Conservation (phyloP, 164 flowering plant genomes). For the Dillenia turbinata region DNA sequence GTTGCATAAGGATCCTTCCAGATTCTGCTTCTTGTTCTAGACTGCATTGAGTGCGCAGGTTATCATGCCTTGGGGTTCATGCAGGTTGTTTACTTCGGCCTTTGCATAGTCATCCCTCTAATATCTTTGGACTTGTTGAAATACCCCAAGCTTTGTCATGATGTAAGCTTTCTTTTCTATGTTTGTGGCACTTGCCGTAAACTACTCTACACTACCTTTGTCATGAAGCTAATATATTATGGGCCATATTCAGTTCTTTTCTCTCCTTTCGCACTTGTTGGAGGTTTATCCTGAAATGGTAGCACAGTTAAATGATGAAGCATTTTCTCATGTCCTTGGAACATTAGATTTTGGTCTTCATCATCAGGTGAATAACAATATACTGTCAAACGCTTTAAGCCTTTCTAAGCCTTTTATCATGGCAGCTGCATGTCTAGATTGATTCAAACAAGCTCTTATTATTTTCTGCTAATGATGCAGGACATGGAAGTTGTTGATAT, state of each 20-base stretch:
- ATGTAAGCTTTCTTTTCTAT: slow-evolving; percentile 45
- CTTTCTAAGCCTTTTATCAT: too few species aligned
- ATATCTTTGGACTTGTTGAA: slow-evolving; percentile 85
- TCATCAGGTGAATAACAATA: slow-evolving; percentile 55
- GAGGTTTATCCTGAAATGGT: slow-evolving; percentile 97
- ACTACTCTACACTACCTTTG: too few species aligned
- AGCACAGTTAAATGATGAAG: slow-evolving; percentile 56
- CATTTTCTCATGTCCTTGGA: slow-evolving; percentile 60
- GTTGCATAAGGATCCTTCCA: not conserved
- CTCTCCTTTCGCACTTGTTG: slow-evolving; percentile 76
- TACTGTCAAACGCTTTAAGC: not conserved
- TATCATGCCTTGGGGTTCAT: not conserved
- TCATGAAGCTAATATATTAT: too few species aligned
- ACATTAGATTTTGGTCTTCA: slow-evolving; percentile 85
- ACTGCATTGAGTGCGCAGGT: not conserved
- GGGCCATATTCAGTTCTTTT: slow-evolving; percentile 60
- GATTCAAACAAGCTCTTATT: not conserved
- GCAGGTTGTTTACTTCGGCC: slow-evolving; percentile 88
- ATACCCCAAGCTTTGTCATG: slow-evolving; percentile 86
- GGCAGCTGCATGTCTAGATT: too few species aligned
- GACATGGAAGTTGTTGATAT: slow-evolving; percentile 69
- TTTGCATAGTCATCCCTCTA: slow-evolving; percentile 83
- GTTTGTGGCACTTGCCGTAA: not conserved
- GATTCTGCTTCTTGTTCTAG: slow-evolving; percentile 6
- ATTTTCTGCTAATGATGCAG: slow-evolving; percentile 29